Evolutionary conservation across 352 stramenopile species (phyloP).

Genomic region (Pythium plurisporium): DNA sequence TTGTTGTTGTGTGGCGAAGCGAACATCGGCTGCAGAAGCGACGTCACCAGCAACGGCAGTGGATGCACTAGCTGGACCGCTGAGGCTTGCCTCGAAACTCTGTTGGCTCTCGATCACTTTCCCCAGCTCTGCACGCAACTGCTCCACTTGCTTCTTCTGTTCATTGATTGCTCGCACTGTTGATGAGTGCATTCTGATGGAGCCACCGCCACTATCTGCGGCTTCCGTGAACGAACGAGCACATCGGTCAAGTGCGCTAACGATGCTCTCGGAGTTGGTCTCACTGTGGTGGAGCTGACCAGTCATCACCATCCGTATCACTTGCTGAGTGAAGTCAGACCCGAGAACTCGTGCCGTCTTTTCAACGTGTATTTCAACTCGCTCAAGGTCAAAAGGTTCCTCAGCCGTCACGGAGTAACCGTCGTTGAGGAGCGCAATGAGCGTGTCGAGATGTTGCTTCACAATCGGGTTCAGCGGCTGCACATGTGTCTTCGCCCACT

Average conservation of each 20-base stretch:
- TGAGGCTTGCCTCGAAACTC: slow-evolving; percentile 23
- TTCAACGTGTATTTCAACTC: slow-evolving; percentile 41
- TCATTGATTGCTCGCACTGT: slow-evolving; percentile 22
- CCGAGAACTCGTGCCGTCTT: slow-evolving; percentile 49
- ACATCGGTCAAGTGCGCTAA: slow-evolving; percentile 35
- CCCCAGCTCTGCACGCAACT: slow-evolving; percentile 36
- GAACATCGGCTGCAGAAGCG: slow-evolving; percentile 1
- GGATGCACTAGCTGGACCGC: background rate
- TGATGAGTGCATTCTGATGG: slow-evolving; percentile 10
- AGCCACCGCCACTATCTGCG: background rate
- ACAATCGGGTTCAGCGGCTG: slow-evolving; percentile 48
- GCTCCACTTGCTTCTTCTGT: slow-evolving; percentile 40
- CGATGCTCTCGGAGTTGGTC: slow-evolving; percentile 19
- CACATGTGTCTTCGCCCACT: slow-evolving; percentile 45
- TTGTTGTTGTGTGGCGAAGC: slow-evolving; percentile 21
- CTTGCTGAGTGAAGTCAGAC: slow-evolving; percentile 67
- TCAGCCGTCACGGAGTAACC: slow-evolving; percentile 56
- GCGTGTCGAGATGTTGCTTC: slow-evolving; percentile 63
- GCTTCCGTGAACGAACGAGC: slow-evolving; percentile 56
- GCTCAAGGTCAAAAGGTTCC: slow-evolving; percentile 49
- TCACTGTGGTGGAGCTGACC: background rate
- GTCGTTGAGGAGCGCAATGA: slow-evolving; percentile 64
- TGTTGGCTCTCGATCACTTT: slow-evolving; percentile 43
- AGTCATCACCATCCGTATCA: slow-evolving; percentile 39
- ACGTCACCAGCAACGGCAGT: background rate